phyloP scores from a whole-genome alignment of 495 filamentous ascomycete genomes.

The Stereocaulon alpinum region DNA sequence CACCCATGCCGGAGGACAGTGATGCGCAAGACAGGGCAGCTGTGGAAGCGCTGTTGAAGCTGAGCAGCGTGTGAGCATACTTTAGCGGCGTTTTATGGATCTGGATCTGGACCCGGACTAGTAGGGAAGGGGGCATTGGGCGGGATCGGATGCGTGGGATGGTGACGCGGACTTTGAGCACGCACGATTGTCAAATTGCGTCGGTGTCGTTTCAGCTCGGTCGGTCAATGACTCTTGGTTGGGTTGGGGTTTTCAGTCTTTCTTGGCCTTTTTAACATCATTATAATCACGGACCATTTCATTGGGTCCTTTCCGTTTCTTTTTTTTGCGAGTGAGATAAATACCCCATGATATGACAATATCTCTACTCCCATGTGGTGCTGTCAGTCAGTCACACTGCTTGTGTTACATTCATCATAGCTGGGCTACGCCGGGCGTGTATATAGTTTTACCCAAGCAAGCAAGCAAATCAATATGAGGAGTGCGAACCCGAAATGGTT shows the following conservation, averaged over 20 bases:
- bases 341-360: neutral
- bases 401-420: neutral
- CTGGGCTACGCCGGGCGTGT: neutral
- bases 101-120: neutral
- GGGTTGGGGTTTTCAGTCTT: neutral
- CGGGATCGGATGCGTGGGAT: neutral
- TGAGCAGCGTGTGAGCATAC: slow-evolving; percentile 15
- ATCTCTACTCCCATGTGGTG: neutral
- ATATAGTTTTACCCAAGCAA: neutral
- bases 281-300: neutral
- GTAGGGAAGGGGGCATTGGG: slow-evolving; percentile 6
- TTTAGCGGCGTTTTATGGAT: neutral
- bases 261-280: neutral
- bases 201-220: slow-evolving; percentile 22
- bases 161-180: slow-evolving; percentile 20
- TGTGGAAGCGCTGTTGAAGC: slow-evolving; percentile 22
- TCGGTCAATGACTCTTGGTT: slow-evolving; percentile 8
- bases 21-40: slow-evolving; percentile 21
- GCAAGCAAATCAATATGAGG: neutral
- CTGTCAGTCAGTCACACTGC: neutral
- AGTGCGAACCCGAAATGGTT: too few species aligned
- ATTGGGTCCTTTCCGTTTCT: neutral
- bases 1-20: slow-evolving; percentile 12
- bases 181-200: slow-evolving; percentile 14
- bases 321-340: neutral